Evolutionary conservation across 352 stramenopile genomes (phyloP).

Genomic region (Globisporangium cystogenes): DNA sequence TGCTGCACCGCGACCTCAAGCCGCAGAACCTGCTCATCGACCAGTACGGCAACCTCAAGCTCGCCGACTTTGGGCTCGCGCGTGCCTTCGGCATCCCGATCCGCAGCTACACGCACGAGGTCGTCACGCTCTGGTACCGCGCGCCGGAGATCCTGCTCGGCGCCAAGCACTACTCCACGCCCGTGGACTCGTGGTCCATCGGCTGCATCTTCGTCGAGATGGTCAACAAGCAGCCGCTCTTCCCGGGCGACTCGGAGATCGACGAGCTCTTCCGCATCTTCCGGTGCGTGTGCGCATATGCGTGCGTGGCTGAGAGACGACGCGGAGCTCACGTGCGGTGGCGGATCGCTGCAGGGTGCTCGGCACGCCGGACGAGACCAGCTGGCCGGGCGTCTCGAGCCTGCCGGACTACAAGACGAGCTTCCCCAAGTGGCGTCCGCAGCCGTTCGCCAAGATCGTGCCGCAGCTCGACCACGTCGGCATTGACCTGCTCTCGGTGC

Average conservation of each 20-base stretch:
- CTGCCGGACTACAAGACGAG: constrained; percentile 97
- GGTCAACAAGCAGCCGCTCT: constrained; percentile 87
- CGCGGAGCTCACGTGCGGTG: neutral
- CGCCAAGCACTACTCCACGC: constrained; percentile 91
- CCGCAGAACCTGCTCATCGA: constrained; percentile 95
- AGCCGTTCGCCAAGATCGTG: constrained; percentile 86
- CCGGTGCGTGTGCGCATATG: constrained; percentile 24
- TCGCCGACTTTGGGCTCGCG: constrained; percentile 92
- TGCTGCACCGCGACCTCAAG: constrained; percentile 98
- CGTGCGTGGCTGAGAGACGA: too few species aligned
- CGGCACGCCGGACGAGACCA: constrained; percentile 95
- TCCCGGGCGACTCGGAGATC: constrained; percentile 96
- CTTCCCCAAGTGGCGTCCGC: constrained; percentile 97
- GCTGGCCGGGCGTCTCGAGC: constrained; percentile 96
- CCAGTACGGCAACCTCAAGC: constrained; percentile 83
- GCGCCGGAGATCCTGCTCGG: constrained; percentile 93
- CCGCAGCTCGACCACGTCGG: constrained; percentile 76
- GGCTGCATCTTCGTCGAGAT: constrained; percentile 95
- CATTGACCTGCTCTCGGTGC: constrained; percentile 74
- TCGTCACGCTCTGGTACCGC: constrained; percentile 96
- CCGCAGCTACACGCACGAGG: constrained; percentile 91
- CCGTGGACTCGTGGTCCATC: constrained; percentile 92
- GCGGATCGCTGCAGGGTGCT: constrained; percentile 53
- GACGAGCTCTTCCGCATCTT: constrained; percentile 99
- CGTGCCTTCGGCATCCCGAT: constrained; percentile 85